Evolutionary conservation across 2,329 filamentous ascomycete genomes (phyloP), one percentile per base, ranked within the genome.

Genomic region (Aspergillus sergii): DNA sequence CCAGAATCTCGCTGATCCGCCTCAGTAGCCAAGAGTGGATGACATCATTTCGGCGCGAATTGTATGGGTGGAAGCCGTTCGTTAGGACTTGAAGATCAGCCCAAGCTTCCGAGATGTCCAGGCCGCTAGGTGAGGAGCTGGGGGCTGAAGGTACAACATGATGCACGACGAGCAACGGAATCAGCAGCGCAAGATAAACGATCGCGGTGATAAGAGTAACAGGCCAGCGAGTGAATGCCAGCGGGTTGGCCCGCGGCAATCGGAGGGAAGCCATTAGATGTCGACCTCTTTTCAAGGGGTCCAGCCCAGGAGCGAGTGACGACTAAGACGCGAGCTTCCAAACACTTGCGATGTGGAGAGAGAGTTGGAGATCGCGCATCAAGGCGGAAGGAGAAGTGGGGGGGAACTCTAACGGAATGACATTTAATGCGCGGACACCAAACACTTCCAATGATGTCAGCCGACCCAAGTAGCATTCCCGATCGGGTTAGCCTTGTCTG

Each of bases 21-120:
- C 81, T 72, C 64, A 97, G 81, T 39, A 98, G 81, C 84, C 90
- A 97, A 39, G 86, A 81, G 65, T 92, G 89, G 39, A 97, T 89
- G 28, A 88, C 82, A 70, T 97, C 94, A 75, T 97, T 98, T 64
- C 87, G 84, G 63, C 84, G 89, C 69, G 91, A 94, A 79, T 97
- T 97, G 81, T 92, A 97, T 0, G 95, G 94, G 75, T 97, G 95
- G 74, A 91, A 95, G 1, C 84, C 83, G 66, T 84, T 84, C 39
- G 91, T 94, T 56, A 99, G 84, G 60, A 84, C 81, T 64, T 93
- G 88, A 36, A 99, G 83, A 74, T 98, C 94, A 14, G 84, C 79
- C 94, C 94, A 98, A 43, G 94, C 93, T 78, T 96, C 89, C 2
- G 89, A 90, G 59, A 98, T 80, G 72, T 97, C 92, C 72, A 96